phyloP scores from a whole-genome alignment of 1,139 yeast species.

The Debaryomyces subglobosus region DNA sequence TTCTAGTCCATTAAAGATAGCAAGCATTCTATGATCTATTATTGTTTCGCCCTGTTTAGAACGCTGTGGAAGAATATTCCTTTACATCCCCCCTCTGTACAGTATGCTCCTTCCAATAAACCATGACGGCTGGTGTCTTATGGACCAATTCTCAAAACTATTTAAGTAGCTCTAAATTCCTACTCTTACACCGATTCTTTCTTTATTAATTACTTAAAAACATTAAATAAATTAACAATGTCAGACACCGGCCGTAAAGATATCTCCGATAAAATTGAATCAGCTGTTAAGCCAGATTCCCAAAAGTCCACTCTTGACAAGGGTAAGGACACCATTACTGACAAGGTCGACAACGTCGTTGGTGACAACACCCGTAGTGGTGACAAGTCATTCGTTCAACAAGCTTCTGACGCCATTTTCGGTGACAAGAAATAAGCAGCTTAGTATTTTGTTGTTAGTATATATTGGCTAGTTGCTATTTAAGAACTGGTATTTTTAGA shows the following conservation, averaged over 20 bases:
- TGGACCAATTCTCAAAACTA: slow-evolving; percentile 1
- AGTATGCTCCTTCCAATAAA: not conserved
- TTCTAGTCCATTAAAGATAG: not conserved
- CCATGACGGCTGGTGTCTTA: not conserved
- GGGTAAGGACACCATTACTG: slow-evolving; percentile 41
- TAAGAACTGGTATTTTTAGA: not conserved
- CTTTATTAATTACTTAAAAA: not conserved
- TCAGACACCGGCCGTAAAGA: slow-evolving; percentile 51
- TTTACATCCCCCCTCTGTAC: not conserved
- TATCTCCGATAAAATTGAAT: slow-evolving; percentile 41
- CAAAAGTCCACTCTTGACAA: slow-evolving; percentile 43
- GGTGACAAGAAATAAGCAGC: slow-evolving; percentile 23
- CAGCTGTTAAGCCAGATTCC: slow-evolving; percentile 46
- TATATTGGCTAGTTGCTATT: not conserved
- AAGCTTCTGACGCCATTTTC: slow-evolving; percentile 44
- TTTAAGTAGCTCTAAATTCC: not conserved
- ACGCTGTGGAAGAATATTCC: not conserved
- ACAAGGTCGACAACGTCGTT: slow-evolving; percentile 36
- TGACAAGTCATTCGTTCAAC: slow-evolving; percentile 44
- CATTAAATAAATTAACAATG: slow-evolving; percentile 24
- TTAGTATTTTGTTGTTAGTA: too few relatives aligned
- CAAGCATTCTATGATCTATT: not conserved
- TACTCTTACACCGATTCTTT: not conserved
- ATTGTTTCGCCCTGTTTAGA: not conserved
- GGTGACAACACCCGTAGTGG: slow-evolving; percentile 37